Evolutionary conservation across 2,329 filamentous ascomycete species (phyloP).

Genomic region (Ceratocystis smalleyi): DNA sequence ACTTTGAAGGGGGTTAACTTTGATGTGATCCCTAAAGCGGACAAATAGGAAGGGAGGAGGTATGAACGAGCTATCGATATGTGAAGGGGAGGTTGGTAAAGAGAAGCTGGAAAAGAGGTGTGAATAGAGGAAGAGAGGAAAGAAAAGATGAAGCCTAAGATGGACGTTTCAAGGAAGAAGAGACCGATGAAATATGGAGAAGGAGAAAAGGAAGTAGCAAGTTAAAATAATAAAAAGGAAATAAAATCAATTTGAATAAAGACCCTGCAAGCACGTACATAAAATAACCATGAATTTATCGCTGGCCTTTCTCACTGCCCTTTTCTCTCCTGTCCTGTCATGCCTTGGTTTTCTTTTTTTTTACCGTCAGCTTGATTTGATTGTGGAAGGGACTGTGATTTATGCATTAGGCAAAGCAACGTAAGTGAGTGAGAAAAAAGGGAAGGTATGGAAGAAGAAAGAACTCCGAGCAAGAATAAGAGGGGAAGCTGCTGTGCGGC

Average conservation of each 20-base stretch:
- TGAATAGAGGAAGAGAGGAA: background rate
- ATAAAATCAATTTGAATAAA: background rate
- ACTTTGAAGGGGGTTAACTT: background rate
- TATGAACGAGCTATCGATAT: background rate
- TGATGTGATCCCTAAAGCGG: background rate
- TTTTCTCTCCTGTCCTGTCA: background rate
- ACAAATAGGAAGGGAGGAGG: background rate
- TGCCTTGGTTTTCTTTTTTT: background rate
- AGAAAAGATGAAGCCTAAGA: background rate
- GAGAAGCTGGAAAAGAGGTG: background rate
- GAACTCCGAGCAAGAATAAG: slow-evolving; percentile 1
- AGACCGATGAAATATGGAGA: background rate
- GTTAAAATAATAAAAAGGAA: slow-evolving; percentile 6
- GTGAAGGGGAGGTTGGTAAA: background rate
- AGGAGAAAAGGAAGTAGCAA: background rate
- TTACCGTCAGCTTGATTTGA: background rate
- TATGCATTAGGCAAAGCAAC: slow-evolving; percentile 2
- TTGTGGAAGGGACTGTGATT: slow-evolving; percentile 4
- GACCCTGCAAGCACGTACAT: background rate
- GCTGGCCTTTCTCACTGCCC: background rate
- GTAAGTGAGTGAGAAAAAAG: background rate
- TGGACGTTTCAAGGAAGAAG: background rate
- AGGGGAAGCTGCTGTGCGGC: background rate
- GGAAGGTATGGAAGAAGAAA: background rate
- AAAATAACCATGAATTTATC: background rate